Evolutionary conservation across 306 rosid genomes (phyloP).

Genomic region (Acacia acuminata): DNA sequence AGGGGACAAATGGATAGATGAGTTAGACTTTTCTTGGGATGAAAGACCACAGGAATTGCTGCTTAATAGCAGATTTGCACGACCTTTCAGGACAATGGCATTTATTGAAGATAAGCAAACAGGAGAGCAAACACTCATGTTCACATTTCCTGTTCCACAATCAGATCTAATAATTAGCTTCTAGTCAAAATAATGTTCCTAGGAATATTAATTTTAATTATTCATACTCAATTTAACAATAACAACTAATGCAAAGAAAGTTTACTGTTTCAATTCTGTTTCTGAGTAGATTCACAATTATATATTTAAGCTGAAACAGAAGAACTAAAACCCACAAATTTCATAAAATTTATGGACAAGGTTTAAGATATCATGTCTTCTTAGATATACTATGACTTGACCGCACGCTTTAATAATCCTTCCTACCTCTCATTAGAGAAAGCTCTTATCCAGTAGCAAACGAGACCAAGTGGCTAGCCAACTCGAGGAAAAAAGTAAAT

Average conservation of each 20-base stretch:
- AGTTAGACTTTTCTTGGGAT: slow-evolving; percentile 48
- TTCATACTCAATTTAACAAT: slow-evolving; percentile 4
- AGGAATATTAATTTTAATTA: slow-evolving; percentile 13
- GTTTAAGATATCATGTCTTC: background rate
- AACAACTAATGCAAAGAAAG: background rate
- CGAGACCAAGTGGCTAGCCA: background rate
- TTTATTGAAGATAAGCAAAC: slow-evolving; percentile 46
- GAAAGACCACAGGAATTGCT: slow-evolving; percentile 57
- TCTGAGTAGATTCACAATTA: background rate
- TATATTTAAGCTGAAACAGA: background rate
- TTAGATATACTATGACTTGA: background rate
- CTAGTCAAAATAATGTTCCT: slow-evolving; percentile 20
- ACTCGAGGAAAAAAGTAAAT: background rate
- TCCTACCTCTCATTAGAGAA: slow-evolving; percentile 9
- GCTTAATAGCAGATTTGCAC: slow-evolving; percentile 55
- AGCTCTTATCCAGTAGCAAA: background rate
- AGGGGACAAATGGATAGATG: slow-evolving; percentile 43
- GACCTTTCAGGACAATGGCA: slow-evolving; percentile 50
- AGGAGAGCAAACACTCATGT: slow-evolving; percentile 54
- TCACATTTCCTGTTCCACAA: slow-evolving; percentile 62
- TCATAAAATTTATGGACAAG: background rate
- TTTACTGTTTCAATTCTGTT: background rate
- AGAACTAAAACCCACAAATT: background rate
- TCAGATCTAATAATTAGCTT: slow-evolving; percentile 34
- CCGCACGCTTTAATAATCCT: background rate